phyloP scores from a whole-genome alignment of 805 yeast genomes.

The Monosporozyma yasuniensis region DNA sequence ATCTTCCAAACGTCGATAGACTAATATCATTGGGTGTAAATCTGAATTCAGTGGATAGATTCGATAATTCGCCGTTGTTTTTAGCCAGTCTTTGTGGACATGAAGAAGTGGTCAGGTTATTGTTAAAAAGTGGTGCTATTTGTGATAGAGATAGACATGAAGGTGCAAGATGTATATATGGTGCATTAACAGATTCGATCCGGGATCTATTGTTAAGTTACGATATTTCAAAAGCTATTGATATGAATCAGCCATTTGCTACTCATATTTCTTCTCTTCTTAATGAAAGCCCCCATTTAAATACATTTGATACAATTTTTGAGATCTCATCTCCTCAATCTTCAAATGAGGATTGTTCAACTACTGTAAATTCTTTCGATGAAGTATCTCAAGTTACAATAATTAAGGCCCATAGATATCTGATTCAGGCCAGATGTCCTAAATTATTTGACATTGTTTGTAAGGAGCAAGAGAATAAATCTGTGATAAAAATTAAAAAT shows the following conservation, averaged over 20 bases:
- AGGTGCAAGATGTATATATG: slow-evolving; percentile 71
- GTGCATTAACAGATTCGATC: slow-evolving; percentile 63
- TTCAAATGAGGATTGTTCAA: background rate
- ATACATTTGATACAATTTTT: slow-evolving; percentile 6
- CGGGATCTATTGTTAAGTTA: slow-evolving; percentile 47
- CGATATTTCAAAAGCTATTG: slow-evolving; percentile 63
- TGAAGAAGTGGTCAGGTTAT: slow-evolving; percentile 47
- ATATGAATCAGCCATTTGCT: slow-evolving; percentile 62
- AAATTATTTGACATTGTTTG: slow-evolving; percentile 22
- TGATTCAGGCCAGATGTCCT: slow-evolving; percentile 33
- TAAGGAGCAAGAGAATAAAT: background rate
- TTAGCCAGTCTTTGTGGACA: slow-evolving; percentile 74
- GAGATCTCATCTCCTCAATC: background rate
- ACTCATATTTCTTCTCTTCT: slow-evolving; percentile 47
- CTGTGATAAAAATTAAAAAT: background rate
- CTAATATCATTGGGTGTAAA: slow-evolving; percentile 46
- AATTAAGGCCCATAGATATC: slow-evolving; percentile 32
- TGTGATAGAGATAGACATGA: slow-evolving; percentile 78
- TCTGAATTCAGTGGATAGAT: slow-evolving; percentile 46
- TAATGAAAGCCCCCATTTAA: slow-evolving; percentile 13
- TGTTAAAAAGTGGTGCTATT: slow-evolving; percentile 59
- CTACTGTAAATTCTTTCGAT: slow-evolving; percentile 7
- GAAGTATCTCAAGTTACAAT: background rate
- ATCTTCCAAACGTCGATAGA: slow-evolving; percentile 51
- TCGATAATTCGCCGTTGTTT: slow-evolving; percentile 69